phyloP scores from a whole-genome alignment of 495 filamentous ascomycete species.

The Penicillium robsamsonii region DNA sequence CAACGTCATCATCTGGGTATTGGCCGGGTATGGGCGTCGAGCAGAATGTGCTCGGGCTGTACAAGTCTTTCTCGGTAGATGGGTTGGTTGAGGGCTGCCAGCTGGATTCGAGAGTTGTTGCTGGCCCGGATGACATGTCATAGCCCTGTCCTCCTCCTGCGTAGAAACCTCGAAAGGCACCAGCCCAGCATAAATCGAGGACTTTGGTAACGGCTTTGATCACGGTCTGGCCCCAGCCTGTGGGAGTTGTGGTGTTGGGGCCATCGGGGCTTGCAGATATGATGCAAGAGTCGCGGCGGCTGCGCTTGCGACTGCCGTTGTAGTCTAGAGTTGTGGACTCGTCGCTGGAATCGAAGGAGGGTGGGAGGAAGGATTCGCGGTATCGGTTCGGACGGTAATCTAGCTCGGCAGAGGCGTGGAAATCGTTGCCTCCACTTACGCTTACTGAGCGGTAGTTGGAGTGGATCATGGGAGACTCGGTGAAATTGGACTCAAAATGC shows the following conservation, averaged over 20 bases:
- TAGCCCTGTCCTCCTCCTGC: slow-evolving; percentile 78
- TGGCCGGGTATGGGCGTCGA: slow-evolving; percentile 28
- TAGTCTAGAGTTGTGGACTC: slow-evolving; percentile 26
- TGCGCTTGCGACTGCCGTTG: slow-evolving; percentile 40
- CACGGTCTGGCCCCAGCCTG: slow-evolving; percentile 48
- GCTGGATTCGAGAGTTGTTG: slow-evolving; percentile 20
- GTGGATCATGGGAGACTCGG: slow-evolving; percentile 49
- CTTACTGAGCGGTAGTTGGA: slow-evolving; percentile 59
- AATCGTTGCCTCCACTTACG: slow-evolving; percentile 50
- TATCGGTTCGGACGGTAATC: slow-evolving; percentile 47
- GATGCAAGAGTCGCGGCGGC: slow-evolving; percentile 36
- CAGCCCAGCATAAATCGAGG: slow-evolving; percentile 74
- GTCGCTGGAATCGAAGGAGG: slow-evolving; percentile 33
- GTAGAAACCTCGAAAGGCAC: slow-evolving; percentile 78
- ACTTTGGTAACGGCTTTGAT: slow-evolving; percentile 70
- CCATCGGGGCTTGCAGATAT: slow-evolving; percentile 23
- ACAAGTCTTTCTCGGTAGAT: slow-evolving; percentile 24
- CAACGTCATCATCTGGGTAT: slow-evolving; percentile 53
- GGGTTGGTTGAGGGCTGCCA: slow-evolving; percentile 24
- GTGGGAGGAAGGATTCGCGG: slow-evolving; percentile 40
- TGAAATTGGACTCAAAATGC: slow-evolving; percentile 27
- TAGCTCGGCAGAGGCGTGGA: slow-evolving; percentile 35
- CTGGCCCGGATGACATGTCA: slow-evolving; percentile 33
- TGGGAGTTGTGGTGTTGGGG: slow-evolving; percentile 17
- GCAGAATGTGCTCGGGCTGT: slow-evolving; percentile 10